Evolutionary conservation across 306 rosid genomes (phyloP).

Genomic region (Heteromeles arbutifolia): DNA sequence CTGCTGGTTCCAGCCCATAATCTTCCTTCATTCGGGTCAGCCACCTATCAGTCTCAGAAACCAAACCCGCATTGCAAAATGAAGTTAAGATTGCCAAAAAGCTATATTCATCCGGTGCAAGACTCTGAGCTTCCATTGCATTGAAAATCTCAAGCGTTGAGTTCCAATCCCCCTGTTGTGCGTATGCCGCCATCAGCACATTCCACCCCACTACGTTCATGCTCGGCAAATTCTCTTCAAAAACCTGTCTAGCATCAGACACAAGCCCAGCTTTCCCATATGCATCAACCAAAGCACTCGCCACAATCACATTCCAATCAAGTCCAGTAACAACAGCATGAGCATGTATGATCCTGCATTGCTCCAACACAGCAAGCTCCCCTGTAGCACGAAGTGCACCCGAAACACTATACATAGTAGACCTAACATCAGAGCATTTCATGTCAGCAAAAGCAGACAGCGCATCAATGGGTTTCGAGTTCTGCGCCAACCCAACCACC

Average conservation of each 20-base stretch:
- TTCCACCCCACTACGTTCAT: slow-evolving; percentile 78
- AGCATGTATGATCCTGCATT: slow-evolving; percentile 57
- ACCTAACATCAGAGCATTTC: slow-evolving; percentile 35
- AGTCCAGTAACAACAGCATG: slow-evolving; percentile 53
- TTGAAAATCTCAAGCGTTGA: neutral
- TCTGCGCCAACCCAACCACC: slow-evolving; percentile 72
- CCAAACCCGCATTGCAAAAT: slow-evolving; percentile 51
- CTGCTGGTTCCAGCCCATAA: slow-evolving; percentile 53
- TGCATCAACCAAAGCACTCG: slow-evolving; percentile 56
- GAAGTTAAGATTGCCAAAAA: slow-evolving; percentile 65
- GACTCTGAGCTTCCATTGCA: slow-evolving; percentile 40
- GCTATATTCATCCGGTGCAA: slow-evolving; percentile 62
- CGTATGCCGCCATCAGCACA: slow-evolving; percentile 76
- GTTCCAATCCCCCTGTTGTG: slow-evolving; percentile 61
- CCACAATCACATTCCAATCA: slow-evolving; percentile 44
- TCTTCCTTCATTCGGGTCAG: slow-evolving; percentile 50
- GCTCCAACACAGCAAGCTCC: slow-evolving; percentile 70
- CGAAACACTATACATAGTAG: slow-evolving; percentile 54
- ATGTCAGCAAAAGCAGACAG: slow-evolving; percentile 41
- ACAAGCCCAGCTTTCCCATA: slow-evolving; percentile 76
- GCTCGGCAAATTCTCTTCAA: slow-evolving; percentile 33
- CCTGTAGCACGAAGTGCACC: slow-evolving; percentile 64
- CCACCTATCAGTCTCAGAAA: slow-evolving; percentile 52
- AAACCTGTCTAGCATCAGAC: slow-evolving; percentile 58
- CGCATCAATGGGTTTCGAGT: slow-evolving; percentile 37